phyloP scores from a whole-genome alignment of 345 rosid species.

The Mangifera indica region DNA sequence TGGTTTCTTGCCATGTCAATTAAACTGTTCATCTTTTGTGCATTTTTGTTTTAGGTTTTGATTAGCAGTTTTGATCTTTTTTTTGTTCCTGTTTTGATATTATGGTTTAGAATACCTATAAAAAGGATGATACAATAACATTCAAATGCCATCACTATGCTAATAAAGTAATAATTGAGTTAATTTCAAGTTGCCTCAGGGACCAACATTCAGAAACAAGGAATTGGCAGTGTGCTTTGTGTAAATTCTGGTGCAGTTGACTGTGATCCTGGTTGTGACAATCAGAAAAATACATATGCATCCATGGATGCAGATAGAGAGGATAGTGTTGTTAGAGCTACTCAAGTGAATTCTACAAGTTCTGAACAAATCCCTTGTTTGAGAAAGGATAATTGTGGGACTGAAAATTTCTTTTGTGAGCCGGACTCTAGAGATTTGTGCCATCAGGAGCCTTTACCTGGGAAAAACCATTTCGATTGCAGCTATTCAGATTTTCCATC shows the following conservation, averaged over 20 bases:
- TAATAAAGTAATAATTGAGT: slow-evolving; percentile 2
- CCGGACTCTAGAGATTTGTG: slow-evolving; percentile 33
- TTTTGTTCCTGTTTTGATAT: not conserved
- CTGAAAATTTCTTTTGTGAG: slow-evolving; percentile 34
- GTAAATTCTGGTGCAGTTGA: slow-evolving; percentile 40
- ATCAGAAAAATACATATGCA: slow-evolving; percentile 15
- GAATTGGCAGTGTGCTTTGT: slow-evolving; percentile 29
- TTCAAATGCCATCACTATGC: not conserved
- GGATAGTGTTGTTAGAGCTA: slow-evolving; percentile 14
- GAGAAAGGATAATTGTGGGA: slow-evolving; percentile 28
- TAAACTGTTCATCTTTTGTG: not conserved
- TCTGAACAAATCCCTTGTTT: slow-evolving; percentile 30
- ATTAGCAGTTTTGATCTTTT: not conserved
- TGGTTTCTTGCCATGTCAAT: not conserved
- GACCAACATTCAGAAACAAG: slow-evolving; percentile 31
- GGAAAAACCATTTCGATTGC: slow-evolving; percentile 36
- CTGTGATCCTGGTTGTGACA: slow-evolving; percentile 34
- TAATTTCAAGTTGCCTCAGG: slow-evolving; percentile 40
- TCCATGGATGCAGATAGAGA: slow-evolving; percentile 15
- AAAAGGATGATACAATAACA: not conserved
- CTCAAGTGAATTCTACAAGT: slow-evolving; percentile 29
- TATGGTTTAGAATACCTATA: not conserved
- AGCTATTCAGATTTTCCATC: slow-evolving; percentile 43
- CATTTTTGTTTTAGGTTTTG: not conserved
- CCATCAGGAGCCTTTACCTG: slow-evolving; percentile 37